Conservation (phyloP, 2,329 filamentous ascomycete species). For the Setomelanomma holmii region DNA sequence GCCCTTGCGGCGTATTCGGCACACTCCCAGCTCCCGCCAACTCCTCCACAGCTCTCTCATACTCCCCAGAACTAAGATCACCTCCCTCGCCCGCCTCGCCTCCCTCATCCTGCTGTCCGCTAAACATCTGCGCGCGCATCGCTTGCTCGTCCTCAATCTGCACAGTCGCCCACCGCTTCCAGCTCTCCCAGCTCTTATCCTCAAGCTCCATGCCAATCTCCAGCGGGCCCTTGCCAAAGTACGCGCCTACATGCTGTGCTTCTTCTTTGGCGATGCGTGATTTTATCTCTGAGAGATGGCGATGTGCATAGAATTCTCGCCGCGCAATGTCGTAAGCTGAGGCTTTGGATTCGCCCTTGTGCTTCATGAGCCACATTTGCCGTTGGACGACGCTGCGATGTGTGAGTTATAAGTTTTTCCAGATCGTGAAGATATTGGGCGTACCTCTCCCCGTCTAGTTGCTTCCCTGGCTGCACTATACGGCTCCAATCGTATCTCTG, state of each 20-base stretch:
- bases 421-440: not conserved
- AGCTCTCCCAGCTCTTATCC: constrained; percentile 78
- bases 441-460: constrained; percentile 84
- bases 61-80: constrained; percentile 29
- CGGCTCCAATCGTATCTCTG: constrained; percentile 81
- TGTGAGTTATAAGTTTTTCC: not conserved
- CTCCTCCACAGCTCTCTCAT: constrained; percentile 45
- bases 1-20: constrained; percentile 34
- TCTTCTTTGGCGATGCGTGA: constrained; percentile 86
- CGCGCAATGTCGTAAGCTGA: constrained; percentile 86
- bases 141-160: constrained; percentile 60
- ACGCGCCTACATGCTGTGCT: constrained; percentile 81
- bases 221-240: constrained; percentile 79
- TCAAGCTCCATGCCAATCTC: constrained; percentile 85
- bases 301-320: constrained; percentile 86
- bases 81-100: constrained; percentile 29
- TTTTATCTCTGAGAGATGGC: constrained; percentile 83
- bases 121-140: constrained; percentile 52
- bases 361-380: constrained; percentile 79
- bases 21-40: constrained; percentile 28
- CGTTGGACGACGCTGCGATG: constrained; percentile 82
- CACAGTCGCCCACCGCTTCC: constrained; percentile 79
- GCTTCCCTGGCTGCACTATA: constrained; percentile 75
- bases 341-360: constrained; percentile 62
- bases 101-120: constrained; percentile 43